Evolutionary conservation across 176 grass and related monocot species (phyloP).

Genomic region (Bolboschoenus planiculmis): DNA sequence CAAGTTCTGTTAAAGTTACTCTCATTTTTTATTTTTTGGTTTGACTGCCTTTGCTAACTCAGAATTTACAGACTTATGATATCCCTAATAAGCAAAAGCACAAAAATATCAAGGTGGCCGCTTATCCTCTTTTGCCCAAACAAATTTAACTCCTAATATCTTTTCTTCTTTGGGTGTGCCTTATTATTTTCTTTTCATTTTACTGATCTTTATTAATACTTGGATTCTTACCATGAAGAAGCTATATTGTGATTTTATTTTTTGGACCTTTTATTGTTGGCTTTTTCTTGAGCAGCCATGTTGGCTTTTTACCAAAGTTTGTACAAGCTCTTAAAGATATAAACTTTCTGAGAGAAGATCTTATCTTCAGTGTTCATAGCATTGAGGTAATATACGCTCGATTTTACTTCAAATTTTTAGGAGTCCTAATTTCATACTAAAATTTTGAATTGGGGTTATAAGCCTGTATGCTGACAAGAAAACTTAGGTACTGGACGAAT

Average conservation of each 20-base stretch:
- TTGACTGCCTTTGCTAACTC: neutral
- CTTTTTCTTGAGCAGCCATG: conserved; percentile 45
- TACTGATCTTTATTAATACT: neutral
- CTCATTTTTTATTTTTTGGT: neutral
- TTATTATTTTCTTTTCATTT: neutral
- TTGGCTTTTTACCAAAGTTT: conserved; percentile 74
- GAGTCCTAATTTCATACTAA: neutral
- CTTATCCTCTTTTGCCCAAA: neutral
- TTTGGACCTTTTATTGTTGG: neutral
- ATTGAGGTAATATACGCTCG: conserved; percentile 46
- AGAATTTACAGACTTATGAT: neutral
- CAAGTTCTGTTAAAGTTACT: neutral
- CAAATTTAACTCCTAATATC: neutral
- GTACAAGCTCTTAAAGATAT: conserved; percentile 70
- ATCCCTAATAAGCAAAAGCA: neutral
- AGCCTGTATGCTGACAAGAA: conserved; percentile 3
- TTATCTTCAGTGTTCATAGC: conserved; percentile 90
- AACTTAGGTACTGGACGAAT: neutral
- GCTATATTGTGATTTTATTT: neutral
- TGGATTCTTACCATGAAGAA: neutral
- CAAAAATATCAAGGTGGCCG: neutral
- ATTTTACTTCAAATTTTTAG: neutral
- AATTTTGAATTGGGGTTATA: neutral
- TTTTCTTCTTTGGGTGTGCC: neutral
- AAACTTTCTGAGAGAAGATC: conserved; percentile 93